A percentile compares a stretch with the other conserved stretches of the same genome.
phyloP scores from a whole-genome alignment of 2,329 filamentous ascomycete species.

The Botrytis galanthina region DNA sequence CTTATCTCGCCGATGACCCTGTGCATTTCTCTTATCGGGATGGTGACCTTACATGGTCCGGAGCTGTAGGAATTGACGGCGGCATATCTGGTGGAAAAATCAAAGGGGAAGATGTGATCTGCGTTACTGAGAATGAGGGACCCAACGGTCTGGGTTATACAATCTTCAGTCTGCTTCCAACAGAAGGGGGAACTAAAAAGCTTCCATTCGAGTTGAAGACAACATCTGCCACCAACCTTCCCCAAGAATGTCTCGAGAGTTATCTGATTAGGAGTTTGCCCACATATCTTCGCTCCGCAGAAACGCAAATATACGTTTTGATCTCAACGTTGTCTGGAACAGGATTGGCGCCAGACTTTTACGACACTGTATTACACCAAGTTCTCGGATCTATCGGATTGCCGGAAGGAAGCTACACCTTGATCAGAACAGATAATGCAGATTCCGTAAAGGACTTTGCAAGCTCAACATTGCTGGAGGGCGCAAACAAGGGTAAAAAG shows the following conservation, averaged over 20 bases:
- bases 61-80: conserved; percentile 4
- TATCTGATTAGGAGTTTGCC: conserved; percentile 44
- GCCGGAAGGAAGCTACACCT: conserved; percentile 43
- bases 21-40: conserved; percentile 24
- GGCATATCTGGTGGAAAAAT: conserved; percentile 23
- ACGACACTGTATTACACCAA: conserved; percentile 53
- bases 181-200: conserved; percentile 25
- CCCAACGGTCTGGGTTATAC: conserved; percentile 32
- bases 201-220: conserved; percentile 35
- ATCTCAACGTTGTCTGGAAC: conserved; percentile 67
- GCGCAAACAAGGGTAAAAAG: conserved; percentile 46
- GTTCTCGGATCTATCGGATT: conserved; percentile 51
- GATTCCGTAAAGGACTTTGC: conserved; percentile 66
- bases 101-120: conserved; percentile 39
- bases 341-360: conserved; percentile 55
- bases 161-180: conserved; percentile 41
- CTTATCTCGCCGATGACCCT: conserved; percentile 14
- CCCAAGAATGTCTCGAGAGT: conserved; percentile 40
- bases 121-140: conserved; percentile 30
- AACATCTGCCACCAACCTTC: conserved; percentile 39
- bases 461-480: conserved; percentile 45
- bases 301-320: conserved; percentile 54
- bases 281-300: conserved; percentile 35
- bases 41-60: conserved; percentile 24
- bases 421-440: conserved; percentile 62